Base-by-base conservation (phyloP, 176 grass and related monocot genomes). In the Calamus simplicifolius region DNA sequence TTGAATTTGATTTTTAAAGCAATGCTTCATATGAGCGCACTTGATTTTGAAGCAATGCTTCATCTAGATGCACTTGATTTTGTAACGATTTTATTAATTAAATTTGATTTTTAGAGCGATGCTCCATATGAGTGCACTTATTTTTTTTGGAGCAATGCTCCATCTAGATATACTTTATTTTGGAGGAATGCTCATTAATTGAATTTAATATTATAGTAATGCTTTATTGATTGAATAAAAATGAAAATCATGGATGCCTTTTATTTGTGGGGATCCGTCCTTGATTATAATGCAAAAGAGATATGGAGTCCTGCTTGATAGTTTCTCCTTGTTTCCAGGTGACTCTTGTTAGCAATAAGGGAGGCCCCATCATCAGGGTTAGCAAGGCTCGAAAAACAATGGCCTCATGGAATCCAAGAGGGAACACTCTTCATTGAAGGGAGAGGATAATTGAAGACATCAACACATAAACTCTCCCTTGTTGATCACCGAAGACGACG, bases 371-470 rank as follows among this genome's bases (percentile, higher is more conserved):
- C 91, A 51, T 83, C 75, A 83, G 87, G 70, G 75, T 73, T 13
- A 96, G 28, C 27, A 95, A 95, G 64, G 90, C 79, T n/a, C 82
- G 59, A 73, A 95, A 95, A 64, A 80, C 52, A 31, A 90, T 75
- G 49, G 76, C 68, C 71, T 95, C 85, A 56, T 83, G 80, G 35
- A 69, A 86, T 51, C 90, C 90, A 27, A 95, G 76, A n/a, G 89
- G 86, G 67, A 89, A 74, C 68, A 89, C 82, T 59, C 90, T 82
- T 54, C 84, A 51, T 69, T 83, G 80, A 61, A 85, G 84, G 50
- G 82, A 77, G 61, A 82, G 69, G 43, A 89, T 72, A 67, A 95
- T 73, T 18, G 85, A 95, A n/a, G 78, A 62, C 49, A 89, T 72
- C 53, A 89, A 68, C 61, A 61, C 56, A 56, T 73, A 85, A 63